These are phyloP conservation scores for Lippia alba DNA, from an alignment of 305 asterid genomes.

Conservation along the genomic window DNA sequence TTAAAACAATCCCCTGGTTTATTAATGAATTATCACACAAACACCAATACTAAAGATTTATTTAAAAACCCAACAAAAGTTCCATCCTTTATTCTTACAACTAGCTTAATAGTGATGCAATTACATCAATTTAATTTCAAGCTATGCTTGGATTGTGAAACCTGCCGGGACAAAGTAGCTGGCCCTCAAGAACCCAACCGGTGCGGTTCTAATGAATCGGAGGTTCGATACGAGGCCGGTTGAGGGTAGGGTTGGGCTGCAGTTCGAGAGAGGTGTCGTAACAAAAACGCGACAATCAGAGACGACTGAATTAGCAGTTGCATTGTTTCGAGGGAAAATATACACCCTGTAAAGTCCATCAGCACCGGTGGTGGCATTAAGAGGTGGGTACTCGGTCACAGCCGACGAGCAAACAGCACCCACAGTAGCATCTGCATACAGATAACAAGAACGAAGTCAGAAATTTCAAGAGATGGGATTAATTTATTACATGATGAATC, in stretches of 20 bases:
- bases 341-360: constrained; percentile 11
- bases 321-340: constrained; percentile 11
- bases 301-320: constrained; percentile 8
- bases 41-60: too few species aligned
- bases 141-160: constrained; percentile 7
- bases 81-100: neutral
- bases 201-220: constrained; percentile 9
- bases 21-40: too few species aligned
- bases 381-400: neutral
- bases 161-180: constrained; percentile 28
- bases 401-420: constrained; percentile 23
- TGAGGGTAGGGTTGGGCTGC: constrained; percentile 25
- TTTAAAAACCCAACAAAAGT: neutral
- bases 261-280: constrained; percentile 27
- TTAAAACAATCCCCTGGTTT: too few species aligned
- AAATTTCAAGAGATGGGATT: too few species aligned
- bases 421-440: constrained; percentile 27
- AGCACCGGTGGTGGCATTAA: neutral
- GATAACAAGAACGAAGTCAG: too few species aligned
- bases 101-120: neutral
- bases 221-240: constrained; percentile 30
- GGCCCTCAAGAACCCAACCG: neutral
- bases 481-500: too few species aligned
- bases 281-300: constrained; percentile 28
- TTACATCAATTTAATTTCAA: neutral